Evolutionary conservation across 2,329 filamentous ascomycete genomes (phyloP), one percentile per base, ranked within the genome.

Genomic region (Ceratocystis cubensis): DNA sequence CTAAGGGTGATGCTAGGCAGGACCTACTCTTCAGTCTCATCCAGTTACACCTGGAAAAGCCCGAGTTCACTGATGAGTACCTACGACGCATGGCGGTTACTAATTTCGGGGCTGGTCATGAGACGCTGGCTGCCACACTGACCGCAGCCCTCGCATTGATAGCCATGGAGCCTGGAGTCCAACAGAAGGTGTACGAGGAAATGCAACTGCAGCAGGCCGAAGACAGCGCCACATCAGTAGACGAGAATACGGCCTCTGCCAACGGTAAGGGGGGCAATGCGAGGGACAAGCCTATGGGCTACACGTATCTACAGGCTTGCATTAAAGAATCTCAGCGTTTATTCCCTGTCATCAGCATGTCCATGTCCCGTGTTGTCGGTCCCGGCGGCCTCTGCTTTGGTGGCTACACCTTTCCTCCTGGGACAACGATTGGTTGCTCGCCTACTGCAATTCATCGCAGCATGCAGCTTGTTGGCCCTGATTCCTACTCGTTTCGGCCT

Each of bases 91-190:
- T 82, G 75, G 79, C 79, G 1, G 74, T 81, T 1, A 82, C 81
- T 1, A 83, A 83, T 69, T 82, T 83, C 69, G 81, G 81, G 10
- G 81, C 81, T 1, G 81, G 81, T 0, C 81, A 83, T 67, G 81
- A 83, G 70, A 83, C 81, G 0, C 76, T 82, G 74, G 79, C 79
- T 10, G 80, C 80, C 0, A 80, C 81, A 0, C 70, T 83, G 5
- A 82, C 80, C 0, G 78, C 81, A 2, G 73, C 76, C 25, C 71
- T 84, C 61, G 73, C 78, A 61, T 77, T 81, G 75, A 74, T 83
- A 28, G 79, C 75, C 0, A 75, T 76, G 0, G 74, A 79, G 37
- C 48, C 70, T 0, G 69, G 71, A 0, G 72, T 76, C 0, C 76
- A 78, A 53, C 28, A 66, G 0, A 72, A 69, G 1, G 73, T 79